Evolutionary conservation across 768 basidiomycete species (phyloP).

Genomic region (Termitomyces sp.): DNA sequence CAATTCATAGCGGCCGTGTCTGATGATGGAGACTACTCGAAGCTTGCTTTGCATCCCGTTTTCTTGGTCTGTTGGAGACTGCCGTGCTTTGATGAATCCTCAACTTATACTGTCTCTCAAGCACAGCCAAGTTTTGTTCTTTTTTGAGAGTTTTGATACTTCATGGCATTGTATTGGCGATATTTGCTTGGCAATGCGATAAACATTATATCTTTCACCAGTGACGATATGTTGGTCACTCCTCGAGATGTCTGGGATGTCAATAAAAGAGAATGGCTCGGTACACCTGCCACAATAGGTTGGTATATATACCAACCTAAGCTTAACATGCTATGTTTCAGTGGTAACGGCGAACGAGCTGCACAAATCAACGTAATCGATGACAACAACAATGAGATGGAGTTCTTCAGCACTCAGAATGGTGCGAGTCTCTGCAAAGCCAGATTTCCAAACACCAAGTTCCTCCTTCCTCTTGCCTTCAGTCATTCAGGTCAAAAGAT

Average conservation of each 20-base stretch:
- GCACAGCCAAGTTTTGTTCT: neutral
- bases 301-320: neutral
- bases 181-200: too few relatives aligned
- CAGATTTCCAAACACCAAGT: neutral
- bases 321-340: neutral
- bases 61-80: constrained; percentile 5
- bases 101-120: neutral
- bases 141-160: neutral
- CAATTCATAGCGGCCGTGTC: constrained; percentile 1
- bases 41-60: neutral
- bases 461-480: neutral
- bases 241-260: constrained; percentile 4
- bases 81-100: neutral
- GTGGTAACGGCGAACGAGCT: constrained; percentile 1
- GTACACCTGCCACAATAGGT: neutral
- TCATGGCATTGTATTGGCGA: neutral
- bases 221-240: neutral
- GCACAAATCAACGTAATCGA: neutral
- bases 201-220: neutral
- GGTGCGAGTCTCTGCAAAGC: neutral
- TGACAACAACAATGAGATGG: neutral
- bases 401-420: neutral
- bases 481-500: constrained; percentile 6
- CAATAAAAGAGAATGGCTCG: neutral
- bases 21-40: neutral